These are phyloP conservation scores for Xylaria longipes DNA, from an alignment of 495 filamentous ascomycete genomes.

Conservation along the genomic window DNA sequence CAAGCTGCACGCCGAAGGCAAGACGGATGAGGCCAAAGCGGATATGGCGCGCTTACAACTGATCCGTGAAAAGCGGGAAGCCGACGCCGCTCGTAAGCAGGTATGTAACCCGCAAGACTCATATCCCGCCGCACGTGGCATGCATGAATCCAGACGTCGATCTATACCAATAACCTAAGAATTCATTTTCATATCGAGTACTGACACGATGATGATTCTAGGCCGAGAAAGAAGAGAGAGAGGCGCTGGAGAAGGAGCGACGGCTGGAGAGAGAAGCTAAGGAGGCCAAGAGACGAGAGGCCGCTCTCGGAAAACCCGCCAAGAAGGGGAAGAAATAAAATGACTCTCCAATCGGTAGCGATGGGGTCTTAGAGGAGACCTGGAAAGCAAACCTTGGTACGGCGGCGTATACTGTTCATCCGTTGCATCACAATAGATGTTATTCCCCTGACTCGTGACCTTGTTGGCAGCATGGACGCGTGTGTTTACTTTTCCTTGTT, in stretches of 20 bases:
- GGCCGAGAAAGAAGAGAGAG: constrained; percentile 77
- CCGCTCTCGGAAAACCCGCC: constrained; percentile 46
- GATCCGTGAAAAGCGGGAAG: constrained; percentile 85
- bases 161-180: neutral
- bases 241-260: constrained; percentile 62
- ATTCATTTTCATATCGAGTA: neutral
- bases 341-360: neutral
- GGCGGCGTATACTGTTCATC: neutral
- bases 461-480: neutral
- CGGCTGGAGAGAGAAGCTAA: constrained; percentile 57
- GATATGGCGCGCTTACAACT: constrained; percentile 83
- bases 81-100: constrained; percentile 69
- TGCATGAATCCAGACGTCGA: neutral
- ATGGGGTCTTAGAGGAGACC: neutral
- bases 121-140: neutral
- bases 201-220: constrained; percentile 33
- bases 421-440: neutral
- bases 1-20: constrained; percentile 94
- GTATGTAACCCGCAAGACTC: constrained; percentile 38
- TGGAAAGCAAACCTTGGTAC: neutral
- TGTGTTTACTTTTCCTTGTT: neutral
- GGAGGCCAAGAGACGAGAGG: constrained; percentile 72
- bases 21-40: constrained; percentile 95
- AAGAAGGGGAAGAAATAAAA: constrained; percentile 48
- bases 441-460: neutral